Conservation (phyloP, 495 filamentous ascomycete genomes). For the Daldinia grandis region DNA sequence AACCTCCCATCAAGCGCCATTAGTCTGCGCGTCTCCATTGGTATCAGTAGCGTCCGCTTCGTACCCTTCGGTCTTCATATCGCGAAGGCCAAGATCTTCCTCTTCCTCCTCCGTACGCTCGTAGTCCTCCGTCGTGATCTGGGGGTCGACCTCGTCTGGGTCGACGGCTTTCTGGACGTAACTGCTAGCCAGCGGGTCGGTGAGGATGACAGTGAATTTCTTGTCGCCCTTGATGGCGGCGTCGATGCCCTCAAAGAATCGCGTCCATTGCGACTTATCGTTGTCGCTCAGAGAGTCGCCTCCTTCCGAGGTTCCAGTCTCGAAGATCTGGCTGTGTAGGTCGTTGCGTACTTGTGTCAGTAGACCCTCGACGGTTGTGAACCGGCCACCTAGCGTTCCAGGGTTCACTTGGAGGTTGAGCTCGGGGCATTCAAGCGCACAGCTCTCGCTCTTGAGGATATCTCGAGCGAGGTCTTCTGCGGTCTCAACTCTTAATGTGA, state of each 20-base stretch:
- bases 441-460: conserved; percentile 96
- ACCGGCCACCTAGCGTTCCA: conserved; percentile 93
- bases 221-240: conserved; percentile 81
- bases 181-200: conserved; percentile 87
- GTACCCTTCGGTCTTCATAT: conserved; percentile 94
- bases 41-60: conserved; percentile 58
- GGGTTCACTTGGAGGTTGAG: conserved; percentile 84
- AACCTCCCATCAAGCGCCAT: conserved; percentile 5
- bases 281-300: conserved; percentile 76
- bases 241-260: conserved; percentile 80
- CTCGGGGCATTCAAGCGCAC: conserved; percentile 82
- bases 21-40: conserved; percentile 14
- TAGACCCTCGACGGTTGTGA: conserved; percentile 95
- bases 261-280: conserved; percentile 74
- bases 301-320: conserved; percentile 62
- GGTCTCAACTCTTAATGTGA: conserved; percentile 77
- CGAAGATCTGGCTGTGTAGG: conserved; percentile 83
- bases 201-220: conserved; percentile 85
- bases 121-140: conserved; percentile 86
- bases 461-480: conserved; percentile 85
- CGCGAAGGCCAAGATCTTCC: conserved; percentile 85
- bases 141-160: conserved; percentile 74
- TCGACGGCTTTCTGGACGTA: conserved; percentile 89
- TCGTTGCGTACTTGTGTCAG: conserved; percentile 94
- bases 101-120: conserved; percentile 87